Conservation (phyloP, 2,329 filamentous ascomycete genomes). For the Colletotrichum eleusines region DNA sequence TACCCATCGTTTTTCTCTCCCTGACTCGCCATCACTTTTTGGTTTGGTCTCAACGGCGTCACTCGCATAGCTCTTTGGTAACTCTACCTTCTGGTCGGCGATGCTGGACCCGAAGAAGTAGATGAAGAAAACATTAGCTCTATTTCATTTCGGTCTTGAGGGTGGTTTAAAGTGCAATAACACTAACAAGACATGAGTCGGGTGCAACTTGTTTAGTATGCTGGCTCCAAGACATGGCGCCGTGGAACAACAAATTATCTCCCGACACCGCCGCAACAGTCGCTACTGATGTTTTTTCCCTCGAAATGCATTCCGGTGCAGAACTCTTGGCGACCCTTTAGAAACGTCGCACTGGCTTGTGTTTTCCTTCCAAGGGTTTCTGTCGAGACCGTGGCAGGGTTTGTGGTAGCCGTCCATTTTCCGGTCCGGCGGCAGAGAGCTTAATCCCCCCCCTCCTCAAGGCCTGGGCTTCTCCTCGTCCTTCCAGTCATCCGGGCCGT, state of each 20-base stretch:
- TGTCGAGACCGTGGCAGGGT: background rate
- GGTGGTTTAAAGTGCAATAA: background rate
- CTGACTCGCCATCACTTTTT: background rate
- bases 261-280: background rate
- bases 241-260: background rate
- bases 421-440: too few species aligned
- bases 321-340: background rate
- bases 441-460: background rate
- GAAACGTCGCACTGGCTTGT: background rate
- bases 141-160: background rate
- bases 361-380: too few species aligned
- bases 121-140: background rate
- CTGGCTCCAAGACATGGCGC: background rate
- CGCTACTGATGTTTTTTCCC: background rate
- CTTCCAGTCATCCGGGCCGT: slow-evolving; percentile 7
- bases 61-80: background rate
- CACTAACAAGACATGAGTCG: background rate
- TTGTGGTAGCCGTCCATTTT: background rate
- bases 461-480: slow-evolving; percentile 12
- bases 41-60: background rate
- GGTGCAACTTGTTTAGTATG: background rate
- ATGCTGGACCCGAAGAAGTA: background rate
- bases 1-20: background rate
- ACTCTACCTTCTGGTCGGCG: too few species aligned
- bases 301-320: background rate